A percentile compares a stretch with the other conserved stretches of the same genome.
Conservation (phyloP, 257 asterid genomes). For the Linderniella brevidens region DNA sequence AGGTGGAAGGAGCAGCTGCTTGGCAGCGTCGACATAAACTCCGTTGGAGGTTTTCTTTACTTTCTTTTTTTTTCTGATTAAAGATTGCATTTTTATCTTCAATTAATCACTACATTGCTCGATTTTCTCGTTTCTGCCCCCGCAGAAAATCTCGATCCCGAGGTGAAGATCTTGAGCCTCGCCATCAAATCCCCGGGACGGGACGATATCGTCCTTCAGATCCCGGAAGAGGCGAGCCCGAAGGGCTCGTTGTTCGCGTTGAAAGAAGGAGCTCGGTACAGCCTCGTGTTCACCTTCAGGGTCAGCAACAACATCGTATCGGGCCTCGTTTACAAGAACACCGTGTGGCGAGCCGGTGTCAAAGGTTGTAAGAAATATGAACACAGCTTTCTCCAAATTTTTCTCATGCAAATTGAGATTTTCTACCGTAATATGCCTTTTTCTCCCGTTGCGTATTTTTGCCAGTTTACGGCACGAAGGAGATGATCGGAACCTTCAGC, state of each 20-base stretch:
- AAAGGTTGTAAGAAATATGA: conserved; percentile 24
- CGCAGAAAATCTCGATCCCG: conserved; percentile 65
- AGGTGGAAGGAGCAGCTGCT: conserved; percentile 99
- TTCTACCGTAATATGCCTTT: too few species aligned
- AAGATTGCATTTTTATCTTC: background rate
- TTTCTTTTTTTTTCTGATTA: background rate
- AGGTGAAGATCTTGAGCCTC: conserved; percentile 61
- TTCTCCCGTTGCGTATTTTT: background rate
- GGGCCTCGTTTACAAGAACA: conserved; percentile 64
- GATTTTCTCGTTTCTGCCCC: conserved; percentile 2
- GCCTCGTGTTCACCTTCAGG: conserved; percentile 39
- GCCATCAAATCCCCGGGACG: conserved; percentile 53
- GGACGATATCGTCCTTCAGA: conserved; percentile 44
- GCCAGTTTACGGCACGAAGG: conserved; percentile 79
- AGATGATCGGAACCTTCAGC: conserved; percentile 97
- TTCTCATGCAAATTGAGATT: background rate
- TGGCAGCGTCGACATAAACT: conserved; percentile 65
- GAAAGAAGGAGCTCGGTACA: conserved; percentile 67
- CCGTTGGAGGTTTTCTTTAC: conserved; percentile 62
- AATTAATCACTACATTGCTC: background rate
- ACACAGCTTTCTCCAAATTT: conserved; percentile 1
- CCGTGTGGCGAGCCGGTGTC: conserved; percentile 72
- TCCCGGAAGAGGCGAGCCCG: conserved; percentile 57
- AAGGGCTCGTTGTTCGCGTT: conserved; percentile 52
- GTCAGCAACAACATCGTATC: conserved; percentile 65